Percentiles rank a stretch among this genome's conserved stretches.
Conservation (phyloP, 139 green algal genomes). For the Ettlia oleoabundans region DNA sequence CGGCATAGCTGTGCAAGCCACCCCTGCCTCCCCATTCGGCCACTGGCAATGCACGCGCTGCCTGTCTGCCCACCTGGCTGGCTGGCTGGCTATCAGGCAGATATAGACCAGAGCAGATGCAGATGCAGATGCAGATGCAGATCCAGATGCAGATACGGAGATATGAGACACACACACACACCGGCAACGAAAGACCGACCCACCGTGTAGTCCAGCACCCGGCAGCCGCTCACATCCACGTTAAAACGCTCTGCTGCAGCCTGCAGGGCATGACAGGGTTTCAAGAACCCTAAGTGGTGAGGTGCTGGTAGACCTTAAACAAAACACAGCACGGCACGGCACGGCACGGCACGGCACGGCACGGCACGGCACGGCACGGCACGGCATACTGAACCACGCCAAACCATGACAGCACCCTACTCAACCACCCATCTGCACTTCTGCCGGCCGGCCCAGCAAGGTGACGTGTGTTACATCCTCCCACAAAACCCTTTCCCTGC, state of each 20-base stretch:
- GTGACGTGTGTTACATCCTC: slow-evolving; percentile 74
- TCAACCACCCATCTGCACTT: slow-evolving; percentile 30
- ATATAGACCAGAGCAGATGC: neutral
- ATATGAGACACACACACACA: neutral
- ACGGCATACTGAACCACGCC: neutral
- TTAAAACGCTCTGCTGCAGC: slow-evolving; percentile 35
- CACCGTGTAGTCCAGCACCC: slow-evolving; percentile 65
- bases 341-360: neutral
- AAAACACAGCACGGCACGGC: neutral
- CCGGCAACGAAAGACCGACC: neutral
- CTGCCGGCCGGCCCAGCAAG: slow-evolving; percentile 73
- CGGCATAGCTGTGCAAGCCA: too few relatives aligned
- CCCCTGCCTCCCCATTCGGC: too few relatives aligned
- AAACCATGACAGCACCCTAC: neutral
- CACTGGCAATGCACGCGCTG: too few relatives aligned
- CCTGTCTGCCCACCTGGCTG: too few relatives aligned
- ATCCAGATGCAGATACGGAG: neutral
- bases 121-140: neutral
- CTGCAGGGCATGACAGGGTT: neutral
- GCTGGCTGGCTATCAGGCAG: too few relatives aligned
- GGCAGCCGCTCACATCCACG: slow-evolving; percentile 68
- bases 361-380: neutral
- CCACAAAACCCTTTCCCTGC: slow-evolving; percentile 52
- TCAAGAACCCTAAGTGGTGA: neutral
- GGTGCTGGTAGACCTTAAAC: neutral